A percentile compares a stretch with the other conserved stretches of the same genome.
Evolutionary conservation across 805 yeast genomes (phyloP).

Genomic region (Grigorovia yakushimaensis): DNA sequence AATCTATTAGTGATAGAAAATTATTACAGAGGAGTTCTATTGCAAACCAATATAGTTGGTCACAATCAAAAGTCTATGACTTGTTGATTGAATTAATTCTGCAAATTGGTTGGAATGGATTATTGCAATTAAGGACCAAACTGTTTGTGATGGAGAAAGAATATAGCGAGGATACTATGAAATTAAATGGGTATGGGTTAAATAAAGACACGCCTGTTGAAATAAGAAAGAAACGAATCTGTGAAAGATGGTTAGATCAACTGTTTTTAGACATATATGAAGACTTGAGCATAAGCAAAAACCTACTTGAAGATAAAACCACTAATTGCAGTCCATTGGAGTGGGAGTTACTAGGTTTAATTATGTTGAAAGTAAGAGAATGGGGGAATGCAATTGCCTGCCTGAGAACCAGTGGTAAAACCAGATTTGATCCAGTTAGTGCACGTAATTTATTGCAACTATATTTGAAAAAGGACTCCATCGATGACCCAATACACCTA

Average conservation of each 20-base stretch:
- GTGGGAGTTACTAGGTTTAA: conserved; percentile 64
- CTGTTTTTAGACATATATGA: conserved; percentile 28
- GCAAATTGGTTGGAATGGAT: conserved; percentile 72
- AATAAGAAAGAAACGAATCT: conserved; percentile 20
- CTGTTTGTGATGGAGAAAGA: conserved; percentile 80
- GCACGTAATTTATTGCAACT: conserved; percentile 41
- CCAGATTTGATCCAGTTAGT: conserved; percentile 55
- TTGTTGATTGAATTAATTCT: conserved; percentile 59
- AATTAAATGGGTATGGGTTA: not conserved
- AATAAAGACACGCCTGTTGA: conserved; percentile 14
- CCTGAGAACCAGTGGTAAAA: conserved; percentile 42
- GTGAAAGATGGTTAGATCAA: conserved; percentile 29
- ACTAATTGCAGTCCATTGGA: conserved; percentile 53
- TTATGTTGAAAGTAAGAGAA: conserved; percentile 39
- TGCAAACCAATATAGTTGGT: conserved; percentile 22
- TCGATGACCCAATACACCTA: conserved; percentile 3
- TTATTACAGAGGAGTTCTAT: conserved; percentile 23
- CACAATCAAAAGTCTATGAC: conserved; percentile 44
- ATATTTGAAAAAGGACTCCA: conserved; percentile 12
- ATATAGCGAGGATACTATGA: conserved; percentile 23
- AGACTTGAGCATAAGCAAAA: conserved; percentile 26
- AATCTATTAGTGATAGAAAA: conserved; percentile 18
- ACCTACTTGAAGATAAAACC: conserved; percentile 19
- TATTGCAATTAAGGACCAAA: conserved; percentile 53
- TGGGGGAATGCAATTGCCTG: conserved; percentile 43